Base-by-base conservation (phyloP, 139 green algal genomes). In the Zygnema circumcarinatum region DNA sequence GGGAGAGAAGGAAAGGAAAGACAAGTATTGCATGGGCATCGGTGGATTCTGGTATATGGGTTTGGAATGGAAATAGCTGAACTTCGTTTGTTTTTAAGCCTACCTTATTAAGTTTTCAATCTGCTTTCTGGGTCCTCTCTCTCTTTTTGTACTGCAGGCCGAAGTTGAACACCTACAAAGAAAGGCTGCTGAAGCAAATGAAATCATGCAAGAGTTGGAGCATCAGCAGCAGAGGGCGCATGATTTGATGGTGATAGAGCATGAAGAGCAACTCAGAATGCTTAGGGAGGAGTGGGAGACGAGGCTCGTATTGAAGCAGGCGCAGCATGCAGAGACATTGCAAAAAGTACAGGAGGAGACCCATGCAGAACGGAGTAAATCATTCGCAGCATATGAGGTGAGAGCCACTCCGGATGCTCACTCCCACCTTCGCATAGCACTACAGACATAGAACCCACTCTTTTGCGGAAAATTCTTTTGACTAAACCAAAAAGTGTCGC, bases 81-180 rank as follows among this genome's bases (percentile, higher is more conserved):
- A n/a, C n/a, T n/a, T n/a, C n/a, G n/a, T n/a, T n/a, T n/a, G n/a
- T n/a, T n/a, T n/a, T n/a, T n/a, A n/a, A n/a, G n/a, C n/a, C n/a
- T n/a, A n/a, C n/a, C n/a, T n/a, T n/a, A n/a, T n/a, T n/a, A n/a
- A n/a, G n/a, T n/a, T n/a, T n/a, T n/a, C n/a, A n/a, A n/a, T n/a
- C n/a, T n/a, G n/a, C n/a, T n/a, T n/a, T n/a, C n/a, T 78, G 69
- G 7, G 7, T 52, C 11, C 11, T 39, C n/a, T 52, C 1, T 81
- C 1, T 2, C 16, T 67, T 81, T 69, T 1, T 0, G 39, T 0
- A 0, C 2, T 0, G 0, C 74, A 81, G 74, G 29, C 47, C 1
- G 39, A 81, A 62, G 74, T 81, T 32, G 74, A 81, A 32, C 74
- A 67, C 29, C 25, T 81, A 31, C 74, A 81, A n/a, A 52, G 74